Evolutionary conservation across 805 yeast species (phyloP).

Genomic region (Metschnikowia cubensis): DNA sequence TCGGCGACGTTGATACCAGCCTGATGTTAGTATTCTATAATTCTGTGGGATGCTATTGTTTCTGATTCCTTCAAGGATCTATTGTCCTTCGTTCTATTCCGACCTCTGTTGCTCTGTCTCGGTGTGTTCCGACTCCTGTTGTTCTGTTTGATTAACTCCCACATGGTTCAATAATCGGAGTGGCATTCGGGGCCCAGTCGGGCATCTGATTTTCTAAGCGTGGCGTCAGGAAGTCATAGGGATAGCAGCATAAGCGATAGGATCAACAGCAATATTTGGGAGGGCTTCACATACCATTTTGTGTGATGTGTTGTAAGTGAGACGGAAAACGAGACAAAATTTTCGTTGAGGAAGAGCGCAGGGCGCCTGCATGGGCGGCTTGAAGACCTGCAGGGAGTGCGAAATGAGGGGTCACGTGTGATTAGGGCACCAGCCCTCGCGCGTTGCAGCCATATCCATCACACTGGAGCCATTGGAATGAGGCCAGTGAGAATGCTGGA

Average conservation of each 20-base stretch:
- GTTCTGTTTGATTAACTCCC: too few relatives aligned
- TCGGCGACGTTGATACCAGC: conserved; percentile 94
- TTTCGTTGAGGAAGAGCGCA: conserved; percentile 13
- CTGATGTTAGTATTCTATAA: conserved; percentile 38
- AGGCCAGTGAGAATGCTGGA: too few relatives aligned
- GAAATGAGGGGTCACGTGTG: conserved; percentile 1
- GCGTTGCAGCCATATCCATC: background rate
- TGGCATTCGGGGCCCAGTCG: too few relatives aligned
- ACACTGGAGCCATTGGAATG: too few relatives aligned
- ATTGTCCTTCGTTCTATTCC: too few relatives aligned
- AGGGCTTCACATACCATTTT: conserved; percentile 19
- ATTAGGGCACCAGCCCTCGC: conserved; percentile 16
- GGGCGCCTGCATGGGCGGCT: conserved; percentile 7
- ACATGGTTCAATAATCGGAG: too few relatives aligned
- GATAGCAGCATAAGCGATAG: too few relatives aligned
- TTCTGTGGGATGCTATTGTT: background rate
- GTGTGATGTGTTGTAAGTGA: conserved; percentile 16
- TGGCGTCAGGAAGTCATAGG: too few relatives aligned
- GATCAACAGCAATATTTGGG: background rate
- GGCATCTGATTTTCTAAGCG: too few relatives aligned
- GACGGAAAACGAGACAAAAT: conserved; percentile 16
- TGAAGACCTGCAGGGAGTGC: background rate
- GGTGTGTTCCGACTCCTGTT: too few relatives aligned
- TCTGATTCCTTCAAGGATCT: too few relatives aligned
- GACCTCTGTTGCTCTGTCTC: too few relatives aligned